Conservation (phyloP, 2,329 filamentous ascomycete species). For the Juglanconis juglandina region DNA sequence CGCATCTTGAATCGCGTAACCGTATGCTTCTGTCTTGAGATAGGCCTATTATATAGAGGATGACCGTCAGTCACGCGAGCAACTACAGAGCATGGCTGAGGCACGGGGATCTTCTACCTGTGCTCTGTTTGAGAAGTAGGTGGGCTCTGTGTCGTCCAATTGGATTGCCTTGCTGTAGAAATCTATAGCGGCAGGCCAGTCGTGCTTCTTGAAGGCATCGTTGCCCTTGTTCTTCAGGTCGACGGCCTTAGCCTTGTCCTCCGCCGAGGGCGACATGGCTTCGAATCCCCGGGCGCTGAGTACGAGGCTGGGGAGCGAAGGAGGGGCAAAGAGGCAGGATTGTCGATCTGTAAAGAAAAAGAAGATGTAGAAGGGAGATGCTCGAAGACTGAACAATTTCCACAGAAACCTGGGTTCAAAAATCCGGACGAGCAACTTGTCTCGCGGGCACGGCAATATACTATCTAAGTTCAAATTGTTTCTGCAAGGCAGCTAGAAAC, state of each 20-base stretch:
- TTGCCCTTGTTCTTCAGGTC: slow-evolving; percentile 93
- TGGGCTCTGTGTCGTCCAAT: slow-evolving; percentile 75
- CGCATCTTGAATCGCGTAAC: slow-evolving; percentile 87
- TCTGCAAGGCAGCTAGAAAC: not conserved
- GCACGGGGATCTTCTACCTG: slow-evolving; percentile 59
- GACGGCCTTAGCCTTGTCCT: slow-evolving; percentile 67
- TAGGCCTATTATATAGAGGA: slow-evolving; percentile 59
- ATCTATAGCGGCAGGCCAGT: slow-evolving; percentile 79
- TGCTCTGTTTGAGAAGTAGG: slow-evolving; percentile 91
- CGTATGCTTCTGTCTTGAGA: slow-evolving; percentile 93
- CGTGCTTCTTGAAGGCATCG: slow-evolving; percentile 81
- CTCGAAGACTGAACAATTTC: not conserved
- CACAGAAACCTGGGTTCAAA: not conserved
- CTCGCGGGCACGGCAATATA: not conserved
- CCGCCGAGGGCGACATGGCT: slow-evolving; percentile 35
- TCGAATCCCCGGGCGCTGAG: not conserved
- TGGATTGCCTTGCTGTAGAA: slow-evolving; percentile 87
- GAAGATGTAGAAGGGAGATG: not conserved
- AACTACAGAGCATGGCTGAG: slow-evolving; percentile 20
- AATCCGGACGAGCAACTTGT: not conserved
- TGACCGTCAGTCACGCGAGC: slow-evolving; percentile 45
- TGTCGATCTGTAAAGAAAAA: not conserved
- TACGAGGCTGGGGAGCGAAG: not conserved
- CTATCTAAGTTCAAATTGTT: not conserved
- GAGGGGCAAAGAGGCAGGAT: slow-evolving; percentile 4